These are phyloP conservation scores for Candida germanica DNA, from an alignment of 805 yeast species.

Conservation along the genomic window DNA sequence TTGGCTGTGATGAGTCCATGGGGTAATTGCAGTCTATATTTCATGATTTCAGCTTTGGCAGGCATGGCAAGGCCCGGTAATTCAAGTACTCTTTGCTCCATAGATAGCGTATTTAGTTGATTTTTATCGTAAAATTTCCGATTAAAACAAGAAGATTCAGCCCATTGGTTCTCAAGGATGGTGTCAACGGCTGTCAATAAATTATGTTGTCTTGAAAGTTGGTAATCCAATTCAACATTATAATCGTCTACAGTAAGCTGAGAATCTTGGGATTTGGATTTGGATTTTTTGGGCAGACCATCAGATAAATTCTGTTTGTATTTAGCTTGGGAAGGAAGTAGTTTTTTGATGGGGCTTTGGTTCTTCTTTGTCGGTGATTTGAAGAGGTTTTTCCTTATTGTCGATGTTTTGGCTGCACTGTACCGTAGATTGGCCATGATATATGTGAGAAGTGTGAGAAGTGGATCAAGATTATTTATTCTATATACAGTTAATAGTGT, in stretches of 20 bases:
- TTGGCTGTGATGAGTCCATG: conserved; percentile 38
- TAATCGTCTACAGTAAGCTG: conserved; percentile 21
- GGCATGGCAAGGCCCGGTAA: conserved; percentile 31
- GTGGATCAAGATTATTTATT: conserved; percentile 7
- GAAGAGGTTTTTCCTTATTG: conserved; percentile 20
- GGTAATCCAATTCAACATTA: conserved; percentile 40
- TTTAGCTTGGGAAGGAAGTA: conserved; percentile 24
- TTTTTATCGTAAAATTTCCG: conserved; percentile 18
- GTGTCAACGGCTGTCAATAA: conserved; percentile 30
- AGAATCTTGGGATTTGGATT: not conserved
- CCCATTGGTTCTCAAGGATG: conserved; percentile 35
- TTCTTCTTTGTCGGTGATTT: conserved; percentile 25
- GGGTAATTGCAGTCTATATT: conserved; percentile 34
- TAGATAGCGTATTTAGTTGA: conserved; percentile 8
- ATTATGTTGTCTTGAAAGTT: conserved; percentile 27
- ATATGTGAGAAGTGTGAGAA: conserved; percentile 4
- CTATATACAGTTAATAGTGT: conserved; percentile 6
- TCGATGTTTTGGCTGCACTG: conserved; percentile 41
- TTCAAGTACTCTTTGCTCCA: conserved; percentile 32
- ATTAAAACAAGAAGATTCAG: conserved; percentile 31
- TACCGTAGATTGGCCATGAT: conserved; percentile 25
- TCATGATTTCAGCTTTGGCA: conserved; percentile 35
- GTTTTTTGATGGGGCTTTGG: conserved; percentile 22
- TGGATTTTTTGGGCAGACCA: conserved; percentile 4
- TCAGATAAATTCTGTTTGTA: conserved; percentile 16